Evolutionary conservation across 495 filamentous ascomycete species (phyloP).

Genomic region (Aspergillus funiculosus): DNA sequence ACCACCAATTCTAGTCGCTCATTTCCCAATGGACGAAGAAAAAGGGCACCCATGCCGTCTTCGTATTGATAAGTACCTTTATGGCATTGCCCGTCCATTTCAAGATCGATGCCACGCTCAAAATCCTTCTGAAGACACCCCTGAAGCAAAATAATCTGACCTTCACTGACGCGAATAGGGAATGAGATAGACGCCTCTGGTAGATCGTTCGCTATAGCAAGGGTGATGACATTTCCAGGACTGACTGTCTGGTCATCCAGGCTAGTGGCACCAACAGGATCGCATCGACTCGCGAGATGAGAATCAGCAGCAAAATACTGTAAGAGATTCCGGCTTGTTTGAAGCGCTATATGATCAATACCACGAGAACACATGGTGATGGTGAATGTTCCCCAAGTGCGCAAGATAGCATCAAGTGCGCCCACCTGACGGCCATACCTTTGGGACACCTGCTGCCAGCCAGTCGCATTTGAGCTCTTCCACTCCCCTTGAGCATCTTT

Average conservation of each 20-base stretch:
- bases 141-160: conserved; percentile 8
- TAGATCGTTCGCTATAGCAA: conserved; percentile 22
- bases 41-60: conserved; percentile 41
- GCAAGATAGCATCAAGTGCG: conserved; percentile 46
- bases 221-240: conserved; percentile 31
- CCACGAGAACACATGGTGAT: conserved; percentile 32
- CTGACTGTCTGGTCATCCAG: background rate
- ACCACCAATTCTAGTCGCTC: conserved; percentile 50
- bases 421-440: conserved; percentile 45
- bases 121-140: background rate
- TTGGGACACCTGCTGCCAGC: conserved; percentile 25
- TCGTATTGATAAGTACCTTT: conserved; percentile 21
- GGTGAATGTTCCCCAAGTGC: conserved; percentile 37
- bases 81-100: background rate
- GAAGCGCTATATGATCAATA: conserved; percentile 37
- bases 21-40: conserved; percentile 39
- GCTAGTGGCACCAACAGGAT: background rate
- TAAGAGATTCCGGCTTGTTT: conserved; percentile 53
- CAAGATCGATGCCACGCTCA: background rate
- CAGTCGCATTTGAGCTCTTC: conserved; percentile 13
- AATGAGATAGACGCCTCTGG: conserved; percentile 11
- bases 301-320: conserved; percentile 56
- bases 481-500: conserved; percentile 15
- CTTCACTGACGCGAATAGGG: conserved; percentile 17
- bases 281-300: conserved; percentile 28